These are phyloP conservation scores for Fraxinus latifolia DNA, from an alignment of 305 asterid genomes.

Conservation along the genomic window DNA sequence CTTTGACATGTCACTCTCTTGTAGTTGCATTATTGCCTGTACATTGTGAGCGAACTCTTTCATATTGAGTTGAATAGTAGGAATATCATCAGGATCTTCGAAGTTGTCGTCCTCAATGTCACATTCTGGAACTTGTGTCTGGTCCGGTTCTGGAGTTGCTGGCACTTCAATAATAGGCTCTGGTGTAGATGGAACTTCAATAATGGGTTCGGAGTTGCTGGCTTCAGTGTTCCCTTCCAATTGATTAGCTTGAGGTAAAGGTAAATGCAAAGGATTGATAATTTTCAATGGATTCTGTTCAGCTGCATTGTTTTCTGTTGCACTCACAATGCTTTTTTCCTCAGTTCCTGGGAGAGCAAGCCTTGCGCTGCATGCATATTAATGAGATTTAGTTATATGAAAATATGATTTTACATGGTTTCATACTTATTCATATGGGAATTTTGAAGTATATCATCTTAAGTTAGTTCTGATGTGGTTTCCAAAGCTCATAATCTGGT, in stretches of 20 bases:
- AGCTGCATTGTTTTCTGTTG: constrained; percentile 42
- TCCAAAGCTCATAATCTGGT: neutral
- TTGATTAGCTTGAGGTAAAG: constrained; percentile 43
- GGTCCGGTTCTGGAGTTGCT: constrained; percentile 61
- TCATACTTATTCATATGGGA: neutral
- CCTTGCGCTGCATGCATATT: constrained; percentile 68
- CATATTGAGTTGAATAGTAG: constrained; percentile 82
- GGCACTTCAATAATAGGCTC: constrained; percentile 62
- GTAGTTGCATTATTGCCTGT: constrained; percentile 62
- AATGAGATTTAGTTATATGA: constrained; percentile 22
- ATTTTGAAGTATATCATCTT: neutral
- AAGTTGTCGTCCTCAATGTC: constrained; percentile 60
- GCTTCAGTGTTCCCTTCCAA: constrained; percentile 28
- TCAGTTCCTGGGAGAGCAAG: constrained; percentile 95
- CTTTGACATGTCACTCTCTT: constrained; percentile 73
- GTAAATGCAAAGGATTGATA: constrained; percentile 53
- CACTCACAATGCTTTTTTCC: constrained; percentile 55
- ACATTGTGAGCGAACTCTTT: constrained; percentile 75
- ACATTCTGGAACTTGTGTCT: constrained; percentile 35
- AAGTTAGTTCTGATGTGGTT: neutral
- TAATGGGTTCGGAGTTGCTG: constrained; percentile 50
- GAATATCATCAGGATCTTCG: constrained; percentile 84
- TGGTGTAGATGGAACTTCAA: constrained; percentile 36
- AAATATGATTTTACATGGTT: neutral
- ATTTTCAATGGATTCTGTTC: constrained; percentile 41